Conservation (phyloP, 257 asterid genomes). For the Penstemon barbatus region DNA sequence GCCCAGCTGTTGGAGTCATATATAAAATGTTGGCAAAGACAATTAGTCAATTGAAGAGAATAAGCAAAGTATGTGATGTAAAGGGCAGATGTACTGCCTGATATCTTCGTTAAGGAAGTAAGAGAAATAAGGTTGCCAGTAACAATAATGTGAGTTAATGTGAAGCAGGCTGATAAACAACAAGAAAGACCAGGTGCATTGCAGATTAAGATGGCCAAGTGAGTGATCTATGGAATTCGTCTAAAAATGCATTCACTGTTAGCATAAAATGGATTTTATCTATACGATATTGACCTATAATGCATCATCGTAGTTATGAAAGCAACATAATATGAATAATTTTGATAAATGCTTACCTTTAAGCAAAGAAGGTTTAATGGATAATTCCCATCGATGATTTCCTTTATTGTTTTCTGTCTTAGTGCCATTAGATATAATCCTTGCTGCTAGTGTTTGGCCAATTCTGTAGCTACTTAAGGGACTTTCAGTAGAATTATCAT, state of each 20-base stretch:
- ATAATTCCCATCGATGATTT: constrained; percentile 69
- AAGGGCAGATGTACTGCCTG: too few species aligned
- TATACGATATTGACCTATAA: background rate
- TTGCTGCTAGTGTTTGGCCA: constrained; percentile 77
- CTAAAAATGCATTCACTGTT: background rate
- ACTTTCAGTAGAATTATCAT: constrained; percentile 57
- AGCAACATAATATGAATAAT: constrained; percentile 1
- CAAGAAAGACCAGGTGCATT: background rate
- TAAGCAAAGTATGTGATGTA: background rate
- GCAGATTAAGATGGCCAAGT: background rate
- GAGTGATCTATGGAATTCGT: background rate
- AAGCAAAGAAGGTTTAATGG: constrained; percentile 71
- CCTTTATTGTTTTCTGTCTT: constrained; percentile 46
- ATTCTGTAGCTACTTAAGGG: constrained; percentile 59
- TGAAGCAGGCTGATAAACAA: constrained; percentile 5
- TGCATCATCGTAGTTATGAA: constrained; percentile 6
- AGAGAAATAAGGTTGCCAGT: constrained; percentile 1
- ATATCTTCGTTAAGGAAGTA: background rate
- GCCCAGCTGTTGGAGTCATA: background rate
- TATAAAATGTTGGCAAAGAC: background rate
- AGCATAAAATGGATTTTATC: background rate
- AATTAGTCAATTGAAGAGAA: constrained; percentile 10
- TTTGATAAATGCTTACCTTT: constrained; percentile 45
- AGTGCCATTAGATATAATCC: constrained; percentile 67
- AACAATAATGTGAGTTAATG: background rate